Evolutionary conservation across 805 yeast species (phyloP), one percentile per base, ranked within the genome.

Genomic region (Yamadazyma kitorensis): DNA sequence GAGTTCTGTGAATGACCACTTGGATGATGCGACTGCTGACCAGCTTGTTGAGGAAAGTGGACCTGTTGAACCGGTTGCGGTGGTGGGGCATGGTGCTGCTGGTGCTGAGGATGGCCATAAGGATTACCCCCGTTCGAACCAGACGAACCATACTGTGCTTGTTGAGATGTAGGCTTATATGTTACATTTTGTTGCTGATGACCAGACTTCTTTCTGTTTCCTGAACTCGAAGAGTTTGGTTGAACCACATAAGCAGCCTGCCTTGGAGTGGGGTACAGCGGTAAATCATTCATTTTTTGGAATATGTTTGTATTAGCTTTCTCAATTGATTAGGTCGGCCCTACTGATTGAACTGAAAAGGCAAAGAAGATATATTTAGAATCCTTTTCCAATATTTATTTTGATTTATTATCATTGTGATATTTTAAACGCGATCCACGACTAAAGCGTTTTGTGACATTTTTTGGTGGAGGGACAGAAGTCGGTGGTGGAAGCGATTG

Each of bases 191-290:
- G 33, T 18, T 31, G 47, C 9, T 20, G 20, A 19, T 37, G 43
- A 13, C 30, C 17, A 5, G 39, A 31, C 15, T 45, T 43, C 27
- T 40, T 35, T 18, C 43, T 29, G 14, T 30, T 13, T 13, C 36
- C 25, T 16, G 37, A 17, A 13, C 18, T 19, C 4, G 34, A 36
- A 17, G 23, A 43, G 15, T 36, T 41, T 19, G 47, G 41, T 24
- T 47, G 54, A 17, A 51, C 52, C 12, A 49, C 52, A 38, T 61
- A 57, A 3, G 68, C 53, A 5, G 69, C 70, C 50, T 68, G 71
- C 33, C 58, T 66, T 2, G 73, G 74, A 17, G 74, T 68, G 5
- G 72, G 74, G 45, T 64, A 65, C 48, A 56, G 47, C 15, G 74
- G 74, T 44, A 68, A 52, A 23, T 68, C 72, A 53, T 68, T 43